Evolutionary conservation across 768 basidiomycete genomes (phyloP).

Genomic region (Pholiota conissans): DNA sequence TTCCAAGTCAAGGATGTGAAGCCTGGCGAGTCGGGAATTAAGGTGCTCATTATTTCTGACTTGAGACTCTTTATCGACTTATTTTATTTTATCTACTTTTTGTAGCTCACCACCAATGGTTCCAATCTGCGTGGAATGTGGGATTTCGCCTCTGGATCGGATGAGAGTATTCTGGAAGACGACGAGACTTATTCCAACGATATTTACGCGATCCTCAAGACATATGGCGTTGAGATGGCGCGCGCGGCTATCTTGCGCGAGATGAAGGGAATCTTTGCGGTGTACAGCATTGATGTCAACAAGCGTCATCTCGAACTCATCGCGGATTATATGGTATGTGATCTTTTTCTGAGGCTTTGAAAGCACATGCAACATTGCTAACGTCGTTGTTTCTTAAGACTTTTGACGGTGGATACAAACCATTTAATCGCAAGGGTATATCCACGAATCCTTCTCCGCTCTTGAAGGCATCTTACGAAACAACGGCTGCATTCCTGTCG

Average conservation of each 20-base stretch:
- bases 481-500: slow-evolving; percentile 89
- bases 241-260: slow-evolving; percentile 88
- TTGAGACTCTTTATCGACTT: background rate
- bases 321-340: slow-evolving; percentile 96
- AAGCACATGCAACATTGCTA: background rate
- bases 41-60: slow-evolving; percentile 33
- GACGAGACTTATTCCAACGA: slow-evolving; percentile 92
- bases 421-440: slow-evolving; percentile 96
- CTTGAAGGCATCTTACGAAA: slow-evolving; percentile 97
- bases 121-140: slow-evolving; percentile 92
- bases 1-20: slow-evolving; percentile 69
- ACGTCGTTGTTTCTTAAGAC: slow-evolving; percentile 54
- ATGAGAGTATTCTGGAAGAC: slow-evolving; percentile 67
- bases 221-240: slow-evolving; percentile 98
- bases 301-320: slow-evolving; percentile 93
- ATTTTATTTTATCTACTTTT: background rate
- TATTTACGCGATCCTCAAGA: slow-evolving; percentile 85
- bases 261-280: slow-evolving; percentile 88
- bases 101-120: slow-evolving; percentile 83
- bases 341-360: background rate
- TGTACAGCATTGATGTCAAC: slow-evolving; percentile 95
- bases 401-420: slow-evolving; percentile 96
- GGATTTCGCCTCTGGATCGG: slow-evolving; percentile 59
- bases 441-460: slow-evolving; percentile 92
- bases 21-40: slow-evolving; percentile 45